Conservation (phyloP, 192 early-diverging fungal species). For the Linnemannia zychae region DNA sequence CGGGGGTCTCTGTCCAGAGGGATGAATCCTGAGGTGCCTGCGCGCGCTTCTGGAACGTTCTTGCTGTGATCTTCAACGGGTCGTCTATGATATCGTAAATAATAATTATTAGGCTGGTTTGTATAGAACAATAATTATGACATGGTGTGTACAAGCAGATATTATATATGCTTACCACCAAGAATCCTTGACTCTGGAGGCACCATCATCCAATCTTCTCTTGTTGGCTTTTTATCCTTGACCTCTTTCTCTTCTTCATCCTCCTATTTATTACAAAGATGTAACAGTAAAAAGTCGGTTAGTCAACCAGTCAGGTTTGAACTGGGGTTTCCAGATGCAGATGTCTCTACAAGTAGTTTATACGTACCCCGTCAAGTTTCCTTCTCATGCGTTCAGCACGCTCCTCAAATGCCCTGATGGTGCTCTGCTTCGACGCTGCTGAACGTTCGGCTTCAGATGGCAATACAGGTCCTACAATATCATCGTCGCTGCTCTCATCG, state of each 20-base stretch:
- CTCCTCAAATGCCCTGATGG: slow-evolving; percentile 55
- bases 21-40: slow-evolving; percentile 60
- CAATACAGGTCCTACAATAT: slow-evolving; percentile 56
- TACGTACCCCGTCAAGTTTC: slow-evolving; percentile 45
- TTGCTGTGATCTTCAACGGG: slow-evolving; percentile 50
- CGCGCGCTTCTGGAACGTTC: slow-evolving; percentile 63
- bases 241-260: neutral
- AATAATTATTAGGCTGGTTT: neutral
- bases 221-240: slow-evolving; percentile 37
- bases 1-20: slow-evolving; percentile 71
- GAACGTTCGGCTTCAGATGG: slow-evolving; percentile 44
- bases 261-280: neutral
- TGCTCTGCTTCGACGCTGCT: slow-evolving; percentile 37
- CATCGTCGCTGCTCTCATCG: slow-evolving; percentile 45
- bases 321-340: neutral
- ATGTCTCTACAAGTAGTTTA: too few species aligned
- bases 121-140: neutral
- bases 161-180: slow-evolving; percentile 22
- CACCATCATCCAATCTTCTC: slow-evolving; percentile 75
- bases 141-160: neutral
- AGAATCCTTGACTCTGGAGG: slow-evolving; percentile 65
- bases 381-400: slow-evolving; percentile 58
- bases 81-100: slow-evolving; percentile 22
- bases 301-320: neutral
- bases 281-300: neutral